A percentile compares a stretch with the other conserved stretches of the same genome.
These are phyloP conservation scores for Tetrastigma voinierianum DNA, from an alignment of 164 flowering plant species.

Conservation along the genomic window DNA sequence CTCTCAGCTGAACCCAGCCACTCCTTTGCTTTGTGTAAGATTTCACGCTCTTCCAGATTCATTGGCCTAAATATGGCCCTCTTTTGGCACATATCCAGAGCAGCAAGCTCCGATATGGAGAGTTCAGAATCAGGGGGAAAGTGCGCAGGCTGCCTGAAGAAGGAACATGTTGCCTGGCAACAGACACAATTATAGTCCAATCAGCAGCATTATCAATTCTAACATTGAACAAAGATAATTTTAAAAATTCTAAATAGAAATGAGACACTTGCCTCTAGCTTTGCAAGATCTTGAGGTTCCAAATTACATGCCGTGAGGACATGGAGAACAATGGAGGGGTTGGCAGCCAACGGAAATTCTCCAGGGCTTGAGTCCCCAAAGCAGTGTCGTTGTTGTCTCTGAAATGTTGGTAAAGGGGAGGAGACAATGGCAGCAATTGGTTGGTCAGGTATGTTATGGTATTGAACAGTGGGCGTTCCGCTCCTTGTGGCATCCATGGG, in stretches of 20 bases:
- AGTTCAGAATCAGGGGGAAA: constrained; percentile 74
- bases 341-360: constrained; percentile 90
- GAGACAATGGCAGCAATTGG: constrained; percentile 51
- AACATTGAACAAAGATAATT: constrained; percentile 8
- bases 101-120: constrained; percentile 91
- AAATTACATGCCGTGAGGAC: constrained; percentile 81
- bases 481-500: constrained; percentile 98
- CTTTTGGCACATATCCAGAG: constrained; percentile 89
- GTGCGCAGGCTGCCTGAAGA: constrained; percentile 90
- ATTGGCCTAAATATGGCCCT: constrained; percentile 89
- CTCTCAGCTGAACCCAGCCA: constrained; percentile 99
- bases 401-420: constrained; percentile 49
- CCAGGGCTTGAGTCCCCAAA: constrained; percentile 77
- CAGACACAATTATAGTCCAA: constrained; percentile 32
- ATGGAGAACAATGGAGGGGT: constrained; percentile 92
- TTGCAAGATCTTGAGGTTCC: constrained; percentile 93
- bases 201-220: constrained; percentile 80
- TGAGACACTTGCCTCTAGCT: constrained; percentile 79
- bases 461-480: constrained; percentile 66
- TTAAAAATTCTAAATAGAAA: constrained; percentile 3
- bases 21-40: constrained; percentile 66
- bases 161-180: constrained; percentile 87
- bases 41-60: constrained; percentile 52
- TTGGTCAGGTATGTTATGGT: constrained; percentile 74
- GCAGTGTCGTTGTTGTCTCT: constrained; percentile 75